These are phyloP conservation scores for Diplotaxis tenuifolia DNA, from an alignment of 345 rosid genomes.

Conservation along the genomic window DNA sequence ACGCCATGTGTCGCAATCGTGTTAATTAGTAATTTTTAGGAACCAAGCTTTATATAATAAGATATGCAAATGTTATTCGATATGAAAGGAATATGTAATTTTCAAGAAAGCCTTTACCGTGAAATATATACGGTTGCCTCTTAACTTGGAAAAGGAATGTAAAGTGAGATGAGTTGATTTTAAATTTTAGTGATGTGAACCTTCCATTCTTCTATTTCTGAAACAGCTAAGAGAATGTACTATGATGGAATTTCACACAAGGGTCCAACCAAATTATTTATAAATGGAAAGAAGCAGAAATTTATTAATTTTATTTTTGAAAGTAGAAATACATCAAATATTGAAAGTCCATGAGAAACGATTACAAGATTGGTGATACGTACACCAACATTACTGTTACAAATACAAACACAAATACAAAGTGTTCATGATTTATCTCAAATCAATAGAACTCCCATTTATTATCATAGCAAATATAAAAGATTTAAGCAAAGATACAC, in stretches of 20 bases:
- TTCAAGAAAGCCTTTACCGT: too few relatives aligned
- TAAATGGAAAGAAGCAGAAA: neutral
- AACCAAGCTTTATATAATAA: too few relatives aligned
- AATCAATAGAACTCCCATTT: neutral
- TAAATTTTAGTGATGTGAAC: neutral
- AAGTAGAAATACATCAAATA: neutral
- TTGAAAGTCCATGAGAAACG: neutral
- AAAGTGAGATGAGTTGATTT: slow-evolving; percentile 22
- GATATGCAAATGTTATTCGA: too few relatives aligned
- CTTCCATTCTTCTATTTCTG: slow-evolving; percentile 5
- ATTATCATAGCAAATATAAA: neutral
- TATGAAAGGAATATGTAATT: too few relatives aligned
- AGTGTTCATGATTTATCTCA: slow-evolving; percentile 7
- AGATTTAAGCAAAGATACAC: neutral
- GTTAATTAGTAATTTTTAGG: too few relatives aligned
- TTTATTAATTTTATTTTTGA: neutral
- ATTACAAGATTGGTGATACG: slow-evolving; percentile 10
- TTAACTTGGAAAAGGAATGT: slow-evolving; percentile 14
- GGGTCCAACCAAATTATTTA: neutral
- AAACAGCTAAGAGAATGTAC: neutral
- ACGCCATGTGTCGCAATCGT: too few relatives aligned
- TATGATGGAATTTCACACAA: neutral
- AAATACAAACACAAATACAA: too few relatives aligned
- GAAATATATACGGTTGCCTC: too few relatives aligned
- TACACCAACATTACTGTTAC: neutral